Evolutionary conservation across 2,329 filamentous ascomycete species (phyloP), one percentile per base, ranked within the genome.

Genomic region (Ambrosiella xylebori): DNA sequence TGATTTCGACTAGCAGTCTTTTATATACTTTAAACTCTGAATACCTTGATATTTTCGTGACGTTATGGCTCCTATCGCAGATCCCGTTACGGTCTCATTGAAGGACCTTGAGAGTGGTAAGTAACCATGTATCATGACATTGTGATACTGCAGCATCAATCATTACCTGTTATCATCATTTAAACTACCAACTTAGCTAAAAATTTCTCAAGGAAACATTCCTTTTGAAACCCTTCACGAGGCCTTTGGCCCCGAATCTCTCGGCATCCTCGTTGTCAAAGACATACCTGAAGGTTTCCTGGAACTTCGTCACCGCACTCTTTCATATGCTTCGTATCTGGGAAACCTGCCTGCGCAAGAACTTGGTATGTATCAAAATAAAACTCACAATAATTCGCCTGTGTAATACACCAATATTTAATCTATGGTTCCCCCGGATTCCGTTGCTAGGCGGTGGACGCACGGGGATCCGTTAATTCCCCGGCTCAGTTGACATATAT

Each of bases 231-330:
- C 79, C 0, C 76, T 93, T 9, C 79, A 86, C 64, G 71, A 85
- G 64, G 93, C 93, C 0, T 97, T 98, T 67, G 93, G 93, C 0
- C 88, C 90, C 1, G 81, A 86, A 35, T 95, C 89, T 1, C 75
- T 97, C 11, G 93, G 93, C 0, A 95, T 98, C 56, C 84, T 98
- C 58, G 74, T 97, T n/a, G 90, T 98, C 53, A 88, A 86, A 67
- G 87, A 89, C 67, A 79, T 97, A 0, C 87, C 89, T 0, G 62
- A 76, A 5, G 74, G 80, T 56, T 98, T 95, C 65, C 70, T 77
- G 12, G 71, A 77, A n/a, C 73, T 96, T 49, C 80, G 93, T 61
- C 79, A 79, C 60, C 78, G 79, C 61, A 78, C 94, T 1, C 76
- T 98, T 6, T 93, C 88, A 0, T 93, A 93, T 67, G 82, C 89